Evolutionary conservation across 2,329 filamentous ascomycete species (phyloP).

Genomic region (Hypoxylon sp.): DNA sequence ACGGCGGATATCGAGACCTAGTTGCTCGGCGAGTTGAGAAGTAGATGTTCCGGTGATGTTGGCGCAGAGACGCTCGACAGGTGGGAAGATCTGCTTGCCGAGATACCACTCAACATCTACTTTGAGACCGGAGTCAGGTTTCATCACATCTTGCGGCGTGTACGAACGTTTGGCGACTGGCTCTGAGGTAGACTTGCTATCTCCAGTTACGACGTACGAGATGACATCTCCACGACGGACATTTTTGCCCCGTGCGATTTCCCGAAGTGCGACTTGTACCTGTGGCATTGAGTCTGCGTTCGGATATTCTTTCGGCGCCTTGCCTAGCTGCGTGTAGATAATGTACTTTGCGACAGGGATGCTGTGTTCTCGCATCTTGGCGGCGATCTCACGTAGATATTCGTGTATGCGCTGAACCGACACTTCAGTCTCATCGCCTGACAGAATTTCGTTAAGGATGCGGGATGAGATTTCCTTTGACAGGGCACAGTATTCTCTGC

Average conservation of each 20-base stretch:
- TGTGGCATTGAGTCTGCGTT: conserved; percentile 97
- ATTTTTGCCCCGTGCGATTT: conserved; percentile 87
- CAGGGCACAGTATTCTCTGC: conserved; percentile 94
- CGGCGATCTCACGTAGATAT: conserved; percentile 86
- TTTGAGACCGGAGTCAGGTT: conserved; percentile 79
- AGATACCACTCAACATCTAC: conserved; percentile 99
- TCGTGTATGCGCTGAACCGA: conserved; percentile 94
- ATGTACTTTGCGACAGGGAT: conserved; percentile 91
- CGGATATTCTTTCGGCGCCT: conserved; percentile 92
- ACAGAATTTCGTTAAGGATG: conserved; percentile 94
- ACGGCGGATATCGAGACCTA: conserved; percentile 90
- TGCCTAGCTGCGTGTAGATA: conserved; percentile 97
- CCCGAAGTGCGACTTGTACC: conserved; percentile 92
- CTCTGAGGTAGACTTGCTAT: conserved; percentile 73
- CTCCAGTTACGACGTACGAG: conserved; percentile 90
- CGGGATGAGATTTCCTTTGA: conserved; percentile 95
- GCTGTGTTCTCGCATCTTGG: conserved; percentile 85
- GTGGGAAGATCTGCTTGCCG: conserved; percentile 97
- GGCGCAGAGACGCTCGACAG: conserved; percentile 96
- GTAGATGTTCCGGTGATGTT: conserved; percentile 95
- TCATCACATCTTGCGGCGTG: conserved; percentile 86
- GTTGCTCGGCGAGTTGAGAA: conserved; percentile 89
- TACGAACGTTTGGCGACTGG: conserved; percentile 90
- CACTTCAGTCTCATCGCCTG: conserved; percentile 90
- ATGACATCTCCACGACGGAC: conserved; percentile 96